Evolutionary conservation across 257 asterid species (phyloP), one percentile per base, ranked within the genome.

Genomic region (Penstemon davidsonii): DNA sequence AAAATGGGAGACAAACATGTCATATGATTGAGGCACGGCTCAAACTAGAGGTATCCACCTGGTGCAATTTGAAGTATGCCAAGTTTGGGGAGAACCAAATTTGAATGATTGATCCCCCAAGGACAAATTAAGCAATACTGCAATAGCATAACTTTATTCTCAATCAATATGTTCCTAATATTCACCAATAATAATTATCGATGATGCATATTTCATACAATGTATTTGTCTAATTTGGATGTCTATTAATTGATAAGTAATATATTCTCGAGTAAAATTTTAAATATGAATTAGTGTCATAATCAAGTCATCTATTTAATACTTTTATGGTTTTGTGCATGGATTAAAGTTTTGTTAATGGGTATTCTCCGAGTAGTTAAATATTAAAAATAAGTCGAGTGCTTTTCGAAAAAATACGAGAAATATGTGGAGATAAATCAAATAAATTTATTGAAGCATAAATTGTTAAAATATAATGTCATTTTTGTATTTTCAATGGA

Each of bases 71-170:
- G 53, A 67, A 57, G 72, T 38, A 51, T 69, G 18, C 55, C 46
- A 59, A 64, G 73, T 58, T 68, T 44, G 65, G 70, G 72, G 73
- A 79, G 69, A 69, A 76, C 67, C 62, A 73, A 65, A 3, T 58
- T 53, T 50, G 44, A 74, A 73, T 68, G 70, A 68, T 78, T 78
- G 76, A 50, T 64, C 60, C 13, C 6, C 59, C 51, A 55, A 62
- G 25, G 42, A 5, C 44, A 62, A 44, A 45, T 43, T 44, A 15
- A 6, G 37, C 55, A 51, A 11, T 13, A 13, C n/a, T 55, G 40
- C 12, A 15, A 40, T 5, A 18, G 39, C 41, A 55, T 25, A 19
- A 15, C 40, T 62, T 45, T 44, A 62, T 62, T 62, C 33, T 62
- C 55, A 44, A 62, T 62, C 54, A 59, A 64, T 64, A 5, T 37